These are phyloP conservation scores for Panus rudis DNA, from an alignment of 768 basidiomycete species.

Conservation along the genomic window DNA sequence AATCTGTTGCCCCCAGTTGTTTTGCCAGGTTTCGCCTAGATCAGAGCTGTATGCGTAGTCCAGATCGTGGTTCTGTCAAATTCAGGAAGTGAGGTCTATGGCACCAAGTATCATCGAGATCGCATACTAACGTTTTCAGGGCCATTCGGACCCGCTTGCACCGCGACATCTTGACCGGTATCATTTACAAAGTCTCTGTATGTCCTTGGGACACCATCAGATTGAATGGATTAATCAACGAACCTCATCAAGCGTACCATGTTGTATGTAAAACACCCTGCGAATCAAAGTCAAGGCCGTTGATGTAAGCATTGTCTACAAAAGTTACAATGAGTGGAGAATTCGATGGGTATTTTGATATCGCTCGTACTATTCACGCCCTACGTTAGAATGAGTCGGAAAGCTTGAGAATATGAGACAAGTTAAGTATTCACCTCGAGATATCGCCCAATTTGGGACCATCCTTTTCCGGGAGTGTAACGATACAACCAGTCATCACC, in stretches of 20 bases:
- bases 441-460: conserved; percentile 27
- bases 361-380: conserved; percentile 27
- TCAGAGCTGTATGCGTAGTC: conserved; percentile 25
- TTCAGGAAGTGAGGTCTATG: background rate
- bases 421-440: conserved; percentile 21
- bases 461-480: conserved; percentile 24
- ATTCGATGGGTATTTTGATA: background rate
- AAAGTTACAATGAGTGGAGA: background rate
- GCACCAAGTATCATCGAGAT: background rate
- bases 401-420: background rate
- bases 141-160: conserved; percentile 32
- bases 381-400: conserved; percentile 10
- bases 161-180: conserved; percentile 30
- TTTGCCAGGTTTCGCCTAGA: conserved; percentile 27
- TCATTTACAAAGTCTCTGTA: conserved; percentile 34
- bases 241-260: conserved; percentile 17
- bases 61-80: conserved; percentile 32
- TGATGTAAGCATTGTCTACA: conserved; percentile 32
- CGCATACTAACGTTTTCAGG: conserved; percentile 27
- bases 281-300: conserved; percentile 30
- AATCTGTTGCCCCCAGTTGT: conserved; percentile 29
- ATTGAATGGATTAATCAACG: background rate
- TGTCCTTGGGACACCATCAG: conserved; percentile 21
- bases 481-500: conserved; percentile 33
- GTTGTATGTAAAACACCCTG: conserved; percentile 23